Evolutionary conservation across 306 rosid genomes (phyloP).

Genomic region (Quercus bicolor): DNA sequence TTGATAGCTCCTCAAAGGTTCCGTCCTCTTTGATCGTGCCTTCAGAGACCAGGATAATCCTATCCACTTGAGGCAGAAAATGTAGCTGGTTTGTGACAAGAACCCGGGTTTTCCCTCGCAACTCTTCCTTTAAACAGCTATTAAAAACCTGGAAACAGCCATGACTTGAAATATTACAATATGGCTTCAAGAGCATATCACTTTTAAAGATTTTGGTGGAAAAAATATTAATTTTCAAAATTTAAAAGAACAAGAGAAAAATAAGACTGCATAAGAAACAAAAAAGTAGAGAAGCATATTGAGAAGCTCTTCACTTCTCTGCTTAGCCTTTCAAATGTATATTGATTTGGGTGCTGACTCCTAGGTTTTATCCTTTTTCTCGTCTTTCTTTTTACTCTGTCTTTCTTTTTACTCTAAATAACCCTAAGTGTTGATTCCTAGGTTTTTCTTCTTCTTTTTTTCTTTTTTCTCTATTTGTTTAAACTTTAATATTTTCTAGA

Average conservation of each 20-base stretch:
- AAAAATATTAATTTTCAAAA: too few species aligned
- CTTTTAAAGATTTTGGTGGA: neutral
- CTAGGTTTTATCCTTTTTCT: too few species aligned
- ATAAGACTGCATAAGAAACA: too few species aligned
- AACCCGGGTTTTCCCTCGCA: slow-evolving; percentile 73
- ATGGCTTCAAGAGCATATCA: slow-evolving; percentile 4
- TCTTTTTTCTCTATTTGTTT: too few species aligned
- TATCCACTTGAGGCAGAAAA: slow-evolving; percentile 87
- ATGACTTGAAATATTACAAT: slow-evolving; percentile 6
- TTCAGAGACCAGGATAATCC: slow-evolving; percentile 59
- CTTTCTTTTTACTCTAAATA: too few species aligned
- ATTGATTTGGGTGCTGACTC: too few species aligned
- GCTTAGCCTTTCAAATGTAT: neutral
- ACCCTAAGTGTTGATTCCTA: too few species aligned
- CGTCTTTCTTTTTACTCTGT: too few species aligned
- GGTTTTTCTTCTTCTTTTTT: too few species aligned
- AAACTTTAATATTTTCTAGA: too few species aligned
- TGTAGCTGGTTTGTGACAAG: slow-evolving; percentile 95
- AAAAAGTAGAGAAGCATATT: neutral
- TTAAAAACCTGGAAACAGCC: slow-evolving; percentile 58
- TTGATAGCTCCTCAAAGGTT: slow-evolving; percentile 80
- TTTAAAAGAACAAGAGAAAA: too few species aligned
- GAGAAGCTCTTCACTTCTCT: neutral
- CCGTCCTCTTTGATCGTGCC: slow-evolving; percentile 75
- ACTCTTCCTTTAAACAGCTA: slow-evolving; percentile 77